Percentiles rank a stretch among this genome's conserved stretches.
These are phyloP conservation scores for Colletotrichum coccodes DNA, from an alignment of 2,329 filamentous ascomycete species.

Conservation along the genomic window DNA sequence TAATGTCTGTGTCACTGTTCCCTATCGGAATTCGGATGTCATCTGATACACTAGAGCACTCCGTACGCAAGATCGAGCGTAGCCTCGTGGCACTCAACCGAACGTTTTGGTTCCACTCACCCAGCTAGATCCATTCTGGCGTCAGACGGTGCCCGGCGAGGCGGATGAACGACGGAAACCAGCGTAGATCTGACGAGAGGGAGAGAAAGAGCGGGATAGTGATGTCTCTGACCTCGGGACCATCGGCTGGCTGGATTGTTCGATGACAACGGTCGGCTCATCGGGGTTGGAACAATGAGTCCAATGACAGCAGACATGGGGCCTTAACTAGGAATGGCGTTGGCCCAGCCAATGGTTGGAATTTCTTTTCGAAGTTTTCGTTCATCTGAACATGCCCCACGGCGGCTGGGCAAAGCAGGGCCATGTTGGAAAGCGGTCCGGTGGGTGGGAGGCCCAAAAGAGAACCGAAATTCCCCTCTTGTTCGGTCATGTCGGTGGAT, in stretches of 20 bases:
- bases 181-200: background rate
- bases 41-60: background rate
- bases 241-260: conserved; percentile 5
- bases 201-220: background rate
- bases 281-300: background rate
- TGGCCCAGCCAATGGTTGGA: conserved; percentile 20
- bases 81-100: conserved; percentile 17
- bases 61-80: background rate
- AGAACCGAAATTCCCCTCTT: background rate
- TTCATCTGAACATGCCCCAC: conserved; percentile 13
- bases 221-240: background rate
- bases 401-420: conserved; percentile 24
- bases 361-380: background rate
- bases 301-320: conserved; percentile 4
- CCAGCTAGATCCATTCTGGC: conserved; percentile 7
- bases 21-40: conserved; percentile 18
- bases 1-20: conserved; percentile 19
- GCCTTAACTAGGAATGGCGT: background rate
- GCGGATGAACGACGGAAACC: background rate
- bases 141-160: background rate
- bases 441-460: conserved; percentile 11
- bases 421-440: background rate
- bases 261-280: background rate
- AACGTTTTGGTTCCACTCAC: background rate
- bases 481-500: conserved; percentile 7